These are phyloP conservation scores for Leccinum broughii DNA, from an alignment of 768 basidiomycete genomes.

Conservation along the genomic window DNA sequence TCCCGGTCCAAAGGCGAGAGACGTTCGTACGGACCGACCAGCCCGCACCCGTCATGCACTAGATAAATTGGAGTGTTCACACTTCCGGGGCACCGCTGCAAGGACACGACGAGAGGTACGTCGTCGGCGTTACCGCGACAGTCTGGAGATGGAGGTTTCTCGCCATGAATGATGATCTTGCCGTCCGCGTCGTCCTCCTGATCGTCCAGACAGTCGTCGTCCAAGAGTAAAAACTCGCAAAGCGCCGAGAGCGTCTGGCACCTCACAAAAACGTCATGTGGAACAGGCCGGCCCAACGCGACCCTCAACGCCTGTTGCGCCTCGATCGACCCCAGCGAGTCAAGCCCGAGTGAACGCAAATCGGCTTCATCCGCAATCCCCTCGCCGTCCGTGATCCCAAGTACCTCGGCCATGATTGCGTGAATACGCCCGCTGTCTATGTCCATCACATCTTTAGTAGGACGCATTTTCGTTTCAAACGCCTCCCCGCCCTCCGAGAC, in stretches of 20 bases:
- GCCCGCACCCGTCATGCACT: slow-evolving; percentile 74
- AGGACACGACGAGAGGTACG: neutral
- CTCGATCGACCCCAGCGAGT: slow-evolving; percentile 68
- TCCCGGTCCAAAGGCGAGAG: slow-evolving; percentile 47
- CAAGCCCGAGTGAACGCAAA: slow-evolving; percentile 55
- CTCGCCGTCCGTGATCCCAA: slow-evolving; percentile 33
- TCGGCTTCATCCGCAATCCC: slow-evolving; percentile 47
- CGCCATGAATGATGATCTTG: neutral
- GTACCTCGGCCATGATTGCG: slow-evolving; percentile 44
- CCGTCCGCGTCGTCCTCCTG: neutral
- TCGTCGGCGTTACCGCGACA: neutral
- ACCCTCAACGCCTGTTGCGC: slow-evolving; percentile 47
- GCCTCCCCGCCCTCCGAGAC: slow-evolving; percentile 32
- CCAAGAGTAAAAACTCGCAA: neutral
- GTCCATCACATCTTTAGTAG: neutral
- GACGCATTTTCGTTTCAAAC: neutral
- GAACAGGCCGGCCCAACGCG: slow-evolving; percentile 43
- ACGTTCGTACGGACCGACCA: slow-evolving; percentile 50
- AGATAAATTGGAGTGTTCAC: slow-evolving; percentile 51
- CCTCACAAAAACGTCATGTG: slow-evolving; percentile 43
- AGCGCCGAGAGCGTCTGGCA: slow-evolving; percentile 38
- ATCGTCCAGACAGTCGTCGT: neutral
- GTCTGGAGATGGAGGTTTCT: neutral
- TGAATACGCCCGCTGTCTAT: slow-evolving; percentile 31
- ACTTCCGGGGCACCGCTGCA: slow-evolving; percentile 33